Percentiles rank a stretch among this genome's conserved stretches.
Conservation (phyloP, 768 basidiomycete genomes). For the Russula earlei region DNA sequence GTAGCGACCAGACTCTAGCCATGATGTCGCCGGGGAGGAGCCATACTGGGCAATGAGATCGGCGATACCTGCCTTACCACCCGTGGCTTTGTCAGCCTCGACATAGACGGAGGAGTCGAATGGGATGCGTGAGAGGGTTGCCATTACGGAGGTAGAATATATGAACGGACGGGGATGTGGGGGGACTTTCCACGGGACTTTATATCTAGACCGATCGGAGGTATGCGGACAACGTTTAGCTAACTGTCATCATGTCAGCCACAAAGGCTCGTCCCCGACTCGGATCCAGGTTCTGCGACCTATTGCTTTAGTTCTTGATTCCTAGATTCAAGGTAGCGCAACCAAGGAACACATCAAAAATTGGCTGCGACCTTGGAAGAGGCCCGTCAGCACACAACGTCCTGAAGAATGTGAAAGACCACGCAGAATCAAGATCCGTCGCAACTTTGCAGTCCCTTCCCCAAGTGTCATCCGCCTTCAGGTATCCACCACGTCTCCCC, state of each 20-base stretch:
- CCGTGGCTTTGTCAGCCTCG: constrained; percentile 5
- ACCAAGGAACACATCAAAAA: constrained; percentile 57
- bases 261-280: too few species aligned
- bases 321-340: constrained; percentile 44
- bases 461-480: constrained; percentile 55
- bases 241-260: too few species aligned
- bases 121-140: constrained; percentile 7
- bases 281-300: too few species aligned
- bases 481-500: constrained; percentile 81
- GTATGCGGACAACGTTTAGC: too few species aligned
- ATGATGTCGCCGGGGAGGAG: constrained; percentile 59
- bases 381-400: constrained; percentile 1
- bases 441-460: constrained; percentile 63
- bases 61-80: constrained; percentile 6
- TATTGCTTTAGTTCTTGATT: neutral
- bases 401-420: neutral
- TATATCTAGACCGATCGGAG: too few species aligned
- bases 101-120: constrained; percentile 6
- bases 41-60: constrained; percentile 54
- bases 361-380: constrained; percentile 47
- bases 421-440: constrained; percentile 48
- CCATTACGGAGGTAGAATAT: neutral
- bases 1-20: constrained; percentile 47
- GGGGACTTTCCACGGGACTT: too few species aligned
- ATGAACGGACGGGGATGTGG: neutral